These are phyloP conservation scores for Penicillium sp. DNA, from an alignment of 2,329 filamentous ascomycete species.

Conservation along the genomic window DNA sequence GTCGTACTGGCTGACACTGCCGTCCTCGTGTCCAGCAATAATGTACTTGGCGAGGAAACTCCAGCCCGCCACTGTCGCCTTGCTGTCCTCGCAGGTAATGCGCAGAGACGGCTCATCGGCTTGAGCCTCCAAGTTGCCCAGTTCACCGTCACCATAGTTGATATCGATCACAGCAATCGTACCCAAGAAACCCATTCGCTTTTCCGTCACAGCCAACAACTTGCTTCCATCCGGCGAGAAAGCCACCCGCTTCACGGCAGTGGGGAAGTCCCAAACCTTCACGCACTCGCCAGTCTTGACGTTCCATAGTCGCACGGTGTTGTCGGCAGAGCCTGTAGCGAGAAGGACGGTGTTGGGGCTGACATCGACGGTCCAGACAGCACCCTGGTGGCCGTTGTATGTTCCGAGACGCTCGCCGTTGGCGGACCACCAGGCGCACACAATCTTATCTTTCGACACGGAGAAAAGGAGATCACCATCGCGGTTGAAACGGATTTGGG, in stretches of 20 bases:
- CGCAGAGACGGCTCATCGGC: slow-evolving; percentile 78
- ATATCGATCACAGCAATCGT: slow-evolving; percentile 94
- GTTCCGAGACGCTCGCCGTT: slow-evolving; percentile 97
- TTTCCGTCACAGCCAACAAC: slow-evolving; percentile 93
- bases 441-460: slow-evolving; percentile 92
- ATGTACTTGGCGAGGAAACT: slow-evolving; percentile 95
- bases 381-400: slow-evolving; percentile 95
- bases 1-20: slow-evolving; percentile 87
- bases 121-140: slow-evolving; percentile 70
- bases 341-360: slow-evolving; percentile 90
- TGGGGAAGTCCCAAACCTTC: slow-evolving; percentile 97
- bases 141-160: slow-evolving; percentile 67
- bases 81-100: slow-evolving; percentile 94
- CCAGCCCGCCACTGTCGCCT: slow-evolving; percentile 97
- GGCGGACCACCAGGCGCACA: slow-evolving; percentile 95
- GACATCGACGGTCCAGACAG: slow-evolving; percentile 98
- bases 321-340: slow-evolving; percentile 95
- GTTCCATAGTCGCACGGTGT: slow-evolving; percentile 97
- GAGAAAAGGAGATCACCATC: slow-evolving; percentile 98
- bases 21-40: slow-evolving; percentile 96
- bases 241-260: slow-evolving; percentile 95
- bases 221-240: slow-evolving; percentile 92
- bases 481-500: slow-evolving; percentile 92
- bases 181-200: slow-evolving; percentile 94
- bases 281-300: slow-evolving; percentile 88